Percentiles rank a stretch among this genome's conserved stretches.
phyloP scores from a whole-genome alignment of 805 yeast species.

The Starmerella cellae region DNA sequence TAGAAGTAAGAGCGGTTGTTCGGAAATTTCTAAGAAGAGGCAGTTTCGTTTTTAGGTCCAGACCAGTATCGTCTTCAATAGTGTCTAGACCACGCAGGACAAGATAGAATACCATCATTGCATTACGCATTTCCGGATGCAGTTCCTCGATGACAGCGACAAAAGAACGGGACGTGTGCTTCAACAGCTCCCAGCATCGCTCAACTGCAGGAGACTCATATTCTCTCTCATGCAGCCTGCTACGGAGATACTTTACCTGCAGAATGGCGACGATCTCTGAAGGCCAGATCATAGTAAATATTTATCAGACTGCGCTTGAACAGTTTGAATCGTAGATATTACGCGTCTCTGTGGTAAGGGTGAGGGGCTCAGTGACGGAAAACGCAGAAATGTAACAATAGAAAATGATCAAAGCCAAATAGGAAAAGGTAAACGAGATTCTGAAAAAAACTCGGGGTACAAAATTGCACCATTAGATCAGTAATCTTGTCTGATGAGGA shows the following conservation, averaged over 20 bases:
- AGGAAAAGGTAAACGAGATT: too few relatives aligned
- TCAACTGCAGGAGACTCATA: constrained; percentile 28
- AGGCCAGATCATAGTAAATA: constrained; percentile 6
- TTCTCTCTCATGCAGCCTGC: constrained; percentile 9
- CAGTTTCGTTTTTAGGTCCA: constrained; percentile 56
- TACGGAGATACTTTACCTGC: constrained; percentile 12
- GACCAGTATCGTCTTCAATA: constrained; percentile 88
- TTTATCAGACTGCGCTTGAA: not conserved
- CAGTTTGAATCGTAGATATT: too few relatives aligned
- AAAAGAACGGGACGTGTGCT: constrained; percentile 73
- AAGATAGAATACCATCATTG: constrained; percentile 68
- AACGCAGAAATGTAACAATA: too few relatives aligned
- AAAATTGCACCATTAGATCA: too few relatives aligned
- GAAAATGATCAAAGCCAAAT: too few relatives aligned
- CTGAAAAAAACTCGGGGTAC: too few relatives aligned
- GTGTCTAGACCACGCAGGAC: constrained; percentile 87
- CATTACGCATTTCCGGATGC: constrained; percentile 75
- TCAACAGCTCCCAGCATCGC: constrained; percentile 56
- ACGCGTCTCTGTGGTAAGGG: not conserved
- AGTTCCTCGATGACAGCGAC: constrained; percentile 87
- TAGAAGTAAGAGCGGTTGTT: constrained; percentile 43
- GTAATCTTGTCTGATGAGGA: too few relatives aligned
- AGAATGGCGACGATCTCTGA: constrained; percentile 14
- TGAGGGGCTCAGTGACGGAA: too few relatives aligned
- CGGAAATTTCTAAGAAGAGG: constrained; percentile 56